These are phyloP conservation scores for Aspergillus nomiae DNA, from an alignment of 2,329 filamentous ascomycete species.

Conservation along the genomic window DNA sequence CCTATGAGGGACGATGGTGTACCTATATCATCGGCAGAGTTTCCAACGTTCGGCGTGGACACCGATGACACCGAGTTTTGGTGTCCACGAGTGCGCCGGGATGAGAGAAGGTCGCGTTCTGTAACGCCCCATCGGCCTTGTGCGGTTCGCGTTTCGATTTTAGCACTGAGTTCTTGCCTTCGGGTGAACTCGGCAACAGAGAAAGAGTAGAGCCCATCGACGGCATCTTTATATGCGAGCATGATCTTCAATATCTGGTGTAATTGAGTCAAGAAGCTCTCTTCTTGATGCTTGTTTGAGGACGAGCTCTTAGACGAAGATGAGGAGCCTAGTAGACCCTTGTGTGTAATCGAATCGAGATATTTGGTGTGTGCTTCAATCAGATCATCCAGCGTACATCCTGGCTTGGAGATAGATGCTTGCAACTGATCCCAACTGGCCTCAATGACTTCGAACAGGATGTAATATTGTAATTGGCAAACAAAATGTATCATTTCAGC, in stretches of 20 bases:
- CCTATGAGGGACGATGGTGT: constrained; percentile 44
- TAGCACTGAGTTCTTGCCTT: constrained; percentile 80
- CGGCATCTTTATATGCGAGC: constrained; percentile 88
- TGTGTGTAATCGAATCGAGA: constrained; percentile 91
- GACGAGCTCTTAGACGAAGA: constrained; percentile 35
- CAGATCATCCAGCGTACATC: constrained; percentile 90
- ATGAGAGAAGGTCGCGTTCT: constrained; percentile 52
- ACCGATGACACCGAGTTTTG: constrained; percentile 29
- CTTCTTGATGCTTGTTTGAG: constrained; percentile 57
- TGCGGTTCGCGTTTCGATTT: constrained; percentile 67
- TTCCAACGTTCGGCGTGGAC: constrained; percentile 29
- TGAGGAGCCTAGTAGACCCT: constrained; percentile 80
- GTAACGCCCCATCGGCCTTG: constrained; percentile 65
- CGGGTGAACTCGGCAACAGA: constrained; percentile 91
- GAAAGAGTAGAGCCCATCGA: constrained; percentile 93
- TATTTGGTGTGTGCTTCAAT: constrained; percentile 91
- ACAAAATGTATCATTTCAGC: constrained; percentile 99
- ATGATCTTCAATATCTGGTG: constrained; percentile 92
- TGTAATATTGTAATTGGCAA: constrained; percentile 96
- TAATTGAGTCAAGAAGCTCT: constrained; percentile 85
- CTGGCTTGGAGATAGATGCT: constrained; percentile 76
- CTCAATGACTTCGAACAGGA: constrained; percentile 97
- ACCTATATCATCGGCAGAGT: constrained; percentile 29
- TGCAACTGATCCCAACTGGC: constrained; percentile 92
- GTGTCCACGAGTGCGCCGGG: constrained; percentile 30